Base-by-base conservation (phyloP, 192 early-diverging fungal genomes). In the Rhizoclosmatium sp. region DNA sequence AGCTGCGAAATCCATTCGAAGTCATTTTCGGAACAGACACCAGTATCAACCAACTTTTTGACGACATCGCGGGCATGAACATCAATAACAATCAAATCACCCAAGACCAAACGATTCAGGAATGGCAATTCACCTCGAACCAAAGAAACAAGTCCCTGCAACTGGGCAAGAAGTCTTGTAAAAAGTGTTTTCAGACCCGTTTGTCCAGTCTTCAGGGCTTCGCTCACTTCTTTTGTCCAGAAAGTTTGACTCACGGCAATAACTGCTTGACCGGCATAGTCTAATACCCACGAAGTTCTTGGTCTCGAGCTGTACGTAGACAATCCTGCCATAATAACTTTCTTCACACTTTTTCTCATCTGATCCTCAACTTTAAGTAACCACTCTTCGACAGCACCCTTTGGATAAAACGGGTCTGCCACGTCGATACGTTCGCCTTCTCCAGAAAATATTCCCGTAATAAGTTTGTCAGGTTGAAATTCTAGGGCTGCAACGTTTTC, bases 1-100 rank as follows among this genome's bases (percentile, higher is more conserved):
- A 90, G 73, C 69, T 90, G 89, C 42, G 87, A 89, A 66, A 90
- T 90, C 89, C 89, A 90, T 76, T 89, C 87, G 76, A 90, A 90
- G 78, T 90, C 89, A 69, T 90, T 90, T 31, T 89, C 88, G 60
- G 74, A 84, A 21, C 78, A 68, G 12, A 90, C 84, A 3, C 81
- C 74, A 5, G 80, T 75, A 45, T 90, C 89, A 14, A 89, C 78
- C 19, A 90, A 72, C 69, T 87, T 90, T 67, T 86, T 88, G 47
- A 90, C 88, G 10, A 90, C 87, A 82, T 90, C 89, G n/a, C 89
- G 79, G 39, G 80, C 78, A 65, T 90, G 89, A 10, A 90, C 89
- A 70, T 90, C 89, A 78, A 90, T 88, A 46, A 90, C 88, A 81
- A 90, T 90, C 40, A 90, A 75, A 83, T 90, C 89, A 21, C 89